These are phyloP conservation scores for Magnusiomyces tetraspermus DNA, from an alignment of 1,139 yeast species.

Conservation along the genomic window DNA sequence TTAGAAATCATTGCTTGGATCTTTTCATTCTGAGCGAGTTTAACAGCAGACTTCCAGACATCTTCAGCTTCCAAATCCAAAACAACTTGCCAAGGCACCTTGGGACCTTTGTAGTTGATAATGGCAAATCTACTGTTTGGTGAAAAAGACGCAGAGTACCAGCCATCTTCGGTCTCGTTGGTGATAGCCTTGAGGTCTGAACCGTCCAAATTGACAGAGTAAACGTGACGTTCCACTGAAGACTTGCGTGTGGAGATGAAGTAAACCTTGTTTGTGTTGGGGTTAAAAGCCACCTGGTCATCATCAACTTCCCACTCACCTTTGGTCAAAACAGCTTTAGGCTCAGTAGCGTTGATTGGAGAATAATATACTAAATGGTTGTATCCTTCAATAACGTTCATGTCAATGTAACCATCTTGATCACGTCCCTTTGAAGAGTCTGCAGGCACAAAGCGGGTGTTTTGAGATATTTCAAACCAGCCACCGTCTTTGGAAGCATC, in stretches of 20 bases:
- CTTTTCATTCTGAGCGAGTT: slow-evolving; percentile 31
- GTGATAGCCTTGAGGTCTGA: slow-evolving; percentile 43
- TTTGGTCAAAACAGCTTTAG: slow-evolving; percentile 44
- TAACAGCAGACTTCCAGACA: slow-evolving; percentile 29
- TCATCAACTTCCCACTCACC: slow-evolving; percentile 63
- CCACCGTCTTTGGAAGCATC: slow-evolving; percentile 51
- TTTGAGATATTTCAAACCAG: slow-evolving; percentile 76
- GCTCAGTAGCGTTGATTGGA: slow-evolving; percentile 37
- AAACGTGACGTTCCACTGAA: slow-evolving; percentile 50
- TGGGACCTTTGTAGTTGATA: slow-evolving; percentile 55
- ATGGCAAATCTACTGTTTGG: slow-evolving; percentile 46
- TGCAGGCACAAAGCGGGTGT: slow-evolving; percentile 61
- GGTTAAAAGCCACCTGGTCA: slow-evolving; percentile 50
- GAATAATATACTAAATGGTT: slow-evolving; percentile 65
- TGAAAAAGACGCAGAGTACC: slow-evolving; percentile 58
- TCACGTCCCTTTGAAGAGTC: slow-evolving; percentile 35
- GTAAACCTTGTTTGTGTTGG: slow-evolving; percentile 45
- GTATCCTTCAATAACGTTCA: slow-evolving; percentile 52
- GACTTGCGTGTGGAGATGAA: slow-evolving; percentile 52
- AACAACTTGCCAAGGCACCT: slow-evolving; percentile 53
- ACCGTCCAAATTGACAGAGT: slow-evolving; percentile 39
- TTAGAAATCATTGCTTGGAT: slow-evolving; percentile 27
- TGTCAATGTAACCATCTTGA: slow-evolving; percentile 61
- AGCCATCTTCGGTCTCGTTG: slow-evolving; percentile 49
- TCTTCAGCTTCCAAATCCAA: slow-evolving; percentile 35